Evolutionary conservation across 768 basidiomycete species (phyloP), one percentile per base, ranked within the genome.

Genomic region (Podaxis sp.): DNA sequence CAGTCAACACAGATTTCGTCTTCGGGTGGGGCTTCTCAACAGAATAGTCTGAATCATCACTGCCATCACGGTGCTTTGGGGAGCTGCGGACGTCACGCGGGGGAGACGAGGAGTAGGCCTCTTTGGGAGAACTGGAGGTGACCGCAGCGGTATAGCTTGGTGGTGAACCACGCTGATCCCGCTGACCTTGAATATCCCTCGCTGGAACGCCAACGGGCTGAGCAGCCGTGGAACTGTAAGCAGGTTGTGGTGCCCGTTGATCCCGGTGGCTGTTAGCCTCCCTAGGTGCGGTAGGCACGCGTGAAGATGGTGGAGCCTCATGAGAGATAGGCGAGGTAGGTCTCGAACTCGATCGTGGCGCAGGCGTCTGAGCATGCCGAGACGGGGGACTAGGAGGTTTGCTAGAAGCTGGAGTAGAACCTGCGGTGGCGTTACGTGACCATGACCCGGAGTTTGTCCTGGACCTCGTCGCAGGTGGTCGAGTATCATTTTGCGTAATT

Each of bases 371-470:
- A 55, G 43, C 55, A 36, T 55, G 61, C 25, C 61, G 54, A 9
- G 61, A 49, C 1, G 61, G 47, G 8, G 54, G 61, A 25, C 61
- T 62, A 19, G 54, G 54, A 2, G 61, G 27, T 27, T 62, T 56
- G 29, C 36, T 62, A 5, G 55, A 38, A 22, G 29, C 43, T 17
- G 43, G 19, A 40, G 33, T 59, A 7, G 58, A 57, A 17, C 41
- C 25, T 4, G 37, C 33, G 22, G 53, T 46, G 37, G 60, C 41
- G 43, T 47, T 25, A 38, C 61, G 54, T 43, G 61, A 55, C 61
- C 61, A 62, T 38, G 61, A 49, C 15, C 53, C 61, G 25, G 61
- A 62, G 38, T 62, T 62, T 22, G 61, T 36, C 43, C 61, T 62
- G 11, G n/a, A 12, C 46, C 61, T 55, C 22, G 61, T 49, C 19